Conservation (phyloP, 2,329 filamentous ascomycete genomes). For the Peltaster fructicola region DNA sequence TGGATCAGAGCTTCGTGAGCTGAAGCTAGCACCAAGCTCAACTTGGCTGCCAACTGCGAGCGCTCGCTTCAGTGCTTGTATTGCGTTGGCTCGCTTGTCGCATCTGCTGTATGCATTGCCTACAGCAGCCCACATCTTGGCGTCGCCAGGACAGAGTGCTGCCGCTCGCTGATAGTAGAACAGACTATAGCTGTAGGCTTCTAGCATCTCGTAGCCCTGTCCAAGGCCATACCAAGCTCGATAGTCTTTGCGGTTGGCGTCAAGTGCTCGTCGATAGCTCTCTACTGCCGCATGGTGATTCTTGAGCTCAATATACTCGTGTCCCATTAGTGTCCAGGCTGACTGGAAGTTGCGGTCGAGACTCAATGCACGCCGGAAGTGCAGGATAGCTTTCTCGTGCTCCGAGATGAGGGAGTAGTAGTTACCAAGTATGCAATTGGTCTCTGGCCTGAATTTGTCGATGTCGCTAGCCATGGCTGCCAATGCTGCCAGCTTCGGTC, state of each 20-base stretch:
- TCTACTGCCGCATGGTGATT: slow-evolving; percentile 97
- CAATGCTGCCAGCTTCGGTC: slow-evolving; percentile 80
- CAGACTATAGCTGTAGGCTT: slow-evolving; percentile 92
- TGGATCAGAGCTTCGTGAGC: slow-evolving; percentile 24
- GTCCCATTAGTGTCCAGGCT: slow-evolving; percentile 96
- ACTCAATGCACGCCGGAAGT: slow-evolving; percentile 83
- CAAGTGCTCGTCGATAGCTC: slow-evolving; percentile 84
- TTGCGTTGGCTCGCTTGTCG: slow-evolving; percentile 70
- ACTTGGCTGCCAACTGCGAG: slow-evolving; percentile 77
- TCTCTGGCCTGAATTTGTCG: slow-evolving; percentile 92
- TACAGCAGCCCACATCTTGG: slow-evolving; percentile 97
- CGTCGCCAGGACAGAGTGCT: slow-evolving; percentile 82
- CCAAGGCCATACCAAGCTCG: slow-evolving; percentile 95
- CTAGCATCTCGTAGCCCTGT: slow-evolving; percentile 91
- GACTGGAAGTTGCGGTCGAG: slow-evolving; percentile 81
- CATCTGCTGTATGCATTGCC: slow-evolving; percentile 84
- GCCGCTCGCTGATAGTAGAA: slow-evolving; percentile 97
- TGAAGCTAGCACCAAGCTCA: slow-evolving; percentile 36
- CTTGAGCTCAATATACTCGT: slow-evolving; percentile 96
- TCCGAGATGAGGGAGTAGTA: slow-evolving; percentile 90
- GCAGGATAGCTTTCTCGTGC: slow-evolving; percentile 95
- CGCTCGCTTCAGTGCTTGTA: slow-evolving; percentile 86
- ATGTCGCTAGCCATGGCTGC: slow-evolving; percentile 80
- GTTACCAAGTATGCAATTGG: slow-evolving; percentile 91
- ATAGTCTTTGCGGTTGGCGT: slow-evolving; percentile 91